Evolutionary conservation across 176 grass and related monocot genomes (phyloP).

Genomic region (Aegilops bicornis): DNA sequence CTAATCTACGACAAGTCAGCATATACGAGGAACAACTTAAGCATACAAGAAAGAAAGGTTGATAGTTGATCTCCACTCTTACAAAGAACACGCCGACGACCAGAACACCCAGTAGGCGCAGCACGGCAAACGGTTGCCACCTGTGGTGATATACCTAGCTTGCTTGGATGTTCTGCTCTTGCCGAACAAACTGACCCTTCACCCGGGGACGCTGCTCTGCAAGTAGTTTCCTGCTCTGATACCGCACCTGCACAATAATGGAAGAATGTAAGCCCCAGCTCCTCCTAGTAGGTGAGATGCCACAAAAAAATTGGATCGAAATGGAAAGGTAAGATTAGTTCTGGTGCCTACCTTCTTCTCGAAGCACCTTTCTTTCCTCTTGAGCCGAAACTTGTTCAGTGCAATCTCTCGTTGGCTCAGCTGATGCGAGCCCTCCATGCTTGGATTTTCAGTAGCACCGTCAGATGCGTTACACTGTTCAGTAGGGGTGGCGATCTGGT

Average conservation of each 20-base stretch:
- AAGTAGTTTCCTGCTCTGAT: constrained; percentile 94
- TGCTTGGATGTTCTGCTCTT: constrained; percentile 54
- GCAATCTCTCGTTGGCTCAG: constrained; percentile 75
- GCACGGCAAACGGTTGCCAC: background rate
- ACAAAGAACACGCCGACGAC: background rate
- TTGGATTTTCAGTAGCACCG: constrained; percentile 24
- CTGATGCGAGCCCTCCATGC: constrained; percentile 31
- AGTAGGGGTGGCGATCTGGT: constrained; percentile 19
- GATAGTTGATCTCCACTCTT: background rate
- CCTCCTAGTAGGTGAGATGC: background rate
- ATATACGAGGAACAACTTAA: constrained; percentile 23
- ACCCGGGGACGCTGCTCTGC: constrained; percentile 91
- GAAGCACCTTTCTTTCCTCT: constrained; percentile 97
- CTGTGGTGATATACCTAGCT: constrained; percentile 3
- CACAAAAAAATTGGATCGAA: background rate
- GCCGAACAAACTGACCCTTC: constrained; percentile 98
- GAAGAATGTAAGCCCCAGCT: constrained; percentile 21
- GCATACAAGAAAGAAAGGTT: background rate
- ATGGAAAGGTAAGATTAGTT: background rate
- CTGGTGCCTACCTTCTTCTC: constrained; percentile 84
- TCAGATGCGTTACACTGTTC: constrained; percentile 22
- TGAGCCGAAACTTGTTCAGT: constrained; percentile 93
- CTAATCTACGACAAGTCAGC: constrained; percentile 36
- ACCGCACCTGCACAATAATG: constrained; percentile 61
- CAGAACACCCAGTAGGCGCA: background rate